Percentiles rank a stretch among this genome's conserved stretches.
These are phyloP conservation scores for Fonsecaea erecta DNA, from an alignment of 2,329 filamentous ascomycete species.

Conservation along the genomic window DNA sequence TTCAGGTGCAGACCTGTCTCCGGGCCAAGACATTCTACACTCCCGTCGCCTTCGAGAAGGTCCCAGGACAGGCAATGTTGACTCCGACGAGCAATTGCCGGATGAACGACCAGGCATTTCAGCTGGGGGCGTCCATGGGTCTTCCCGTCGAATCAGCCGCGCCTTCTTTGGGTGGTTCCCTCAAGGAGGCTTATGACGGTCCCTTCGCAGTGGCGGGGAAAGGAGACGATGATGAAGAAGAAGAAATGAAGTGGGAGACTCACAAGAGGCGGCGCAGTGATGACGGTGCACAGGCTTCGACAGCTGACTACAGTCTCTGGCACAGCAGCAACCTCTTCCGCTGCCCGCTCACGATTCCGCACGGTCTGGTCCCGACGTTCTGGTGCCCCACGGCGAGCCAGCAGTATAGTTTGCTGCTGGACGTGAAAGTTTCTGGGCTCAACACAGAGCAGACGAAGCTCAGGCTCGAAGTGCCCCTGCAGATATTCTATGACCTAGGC, in stretches of 20 bases:
- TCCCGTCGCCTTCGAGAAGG: not conserved
- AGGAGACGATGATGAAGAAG: too few species aligned
- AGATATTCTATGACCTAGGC: not conserved
- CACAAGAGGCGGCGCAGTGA: not conserved
- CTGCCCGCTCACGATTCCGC: not conserved
- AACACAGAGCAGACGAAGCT: not conserved
- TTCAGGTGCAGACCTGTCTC: not conserved
- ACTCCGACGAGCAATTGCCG: not conserved
- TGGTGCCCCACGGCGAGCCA: not conserved
- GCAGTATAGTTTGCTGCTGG: not conserved
- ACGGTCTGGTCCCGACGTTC: not conserved
- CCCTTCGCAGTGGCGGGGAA: too few species aligned
- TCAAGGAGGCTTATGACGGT: too few species aligned
- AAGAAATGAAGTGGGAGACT: not conserved
- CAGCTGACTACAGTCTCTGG: not conserved
- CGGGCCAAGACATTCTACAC: not conserved
- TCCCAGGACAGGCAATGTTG: not conserved
- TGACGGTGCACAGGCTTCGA: not conserved
- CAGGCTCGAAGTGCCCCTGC: not conserved
- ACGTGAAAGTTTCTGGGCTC: not conserved
- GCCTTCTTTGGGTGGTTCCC: too few species aligned
- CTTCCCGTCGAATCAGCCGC: not conserved
- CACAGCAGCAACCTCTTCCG: not conserved
- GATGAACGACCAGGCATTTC: not conserved
- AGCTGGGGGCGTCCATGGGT: not conserved